phyloP scores from a whole-genome alignment of 2,329 filamentous ascomycete genomes.

The Nemania bipapillata region DNA sequence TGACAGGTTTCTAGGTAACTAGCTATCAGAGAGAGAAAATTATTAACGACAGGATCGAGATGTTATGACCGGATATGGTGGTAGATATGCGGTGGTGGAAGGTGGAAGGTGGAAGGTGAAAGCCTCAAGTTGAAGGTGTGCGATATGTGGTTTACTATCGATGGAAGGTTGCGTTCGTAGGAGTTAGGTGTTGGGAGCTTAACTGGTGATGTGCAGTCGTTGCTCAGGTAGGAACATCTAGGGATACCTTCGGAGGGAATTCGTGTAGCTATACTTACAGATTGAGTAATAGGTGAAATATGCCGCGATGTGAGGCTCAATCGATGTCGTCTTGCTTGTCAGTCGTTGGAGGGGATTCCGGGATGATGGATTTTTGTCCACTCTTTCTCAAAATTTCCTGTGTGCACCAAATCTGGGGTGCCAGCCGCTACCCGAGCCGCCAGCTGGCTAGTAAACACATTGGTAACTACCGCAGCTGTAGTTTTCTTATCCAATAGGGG shows the following conservation, averaged over 20 bases:
- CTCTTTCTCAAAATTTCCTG: slow-evolving; percentile 42
- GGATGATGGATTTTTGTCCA: slow-evolving; percentile 41
- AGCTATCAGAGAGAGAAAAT: slow-evolving; percentile 38
- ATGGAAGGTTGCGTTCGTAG: neutral
- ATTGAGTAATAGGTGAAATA: slow-evolving; percentile 34
- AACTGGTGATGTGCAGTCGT: slow-evolving; percentile 3
- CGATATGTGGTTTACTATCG: slow-evolving; percentile 9
- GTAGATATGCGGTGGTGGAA: neutral
- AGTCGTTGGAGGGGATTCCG: slow-evolving; percentile 41
- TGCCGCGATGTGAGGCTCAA: slow-evolving; percentile 37
- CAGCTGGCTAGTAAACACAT: slow-evolving; percentile 16
- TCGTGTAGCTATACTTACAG: slow-evolving; percentile 37
- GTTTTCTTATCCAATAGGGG: slow-evolving; percentile 8
- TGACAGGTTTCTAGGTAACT: slow-evolving; percentile 26
- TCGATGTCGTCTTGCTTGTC: slow-evolving; percentile 38
- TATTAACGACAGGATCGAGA: neutral
- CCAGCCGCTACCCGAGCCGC: slow-evolving; percentile 34
- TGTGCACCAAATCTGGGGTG: slow-evolving; percentile 39
- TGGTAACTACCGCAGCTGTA: neutral
- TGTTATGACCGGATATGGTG: neutral
- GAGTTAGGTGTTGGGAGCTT: slow-evolving; percentile 8
- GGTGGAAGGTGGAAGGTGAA: slow-evolving; percentile 22
- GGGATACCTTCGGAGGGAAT: neutral
- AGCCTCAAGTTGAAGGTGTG: slow-evolving; percentile 21
- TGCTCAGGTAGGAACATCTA: neutral